Evolutionary conservation across 768 basidiomycete genomes (phyloP).

Genomic region (Podaxis pistillaris): DNA sequence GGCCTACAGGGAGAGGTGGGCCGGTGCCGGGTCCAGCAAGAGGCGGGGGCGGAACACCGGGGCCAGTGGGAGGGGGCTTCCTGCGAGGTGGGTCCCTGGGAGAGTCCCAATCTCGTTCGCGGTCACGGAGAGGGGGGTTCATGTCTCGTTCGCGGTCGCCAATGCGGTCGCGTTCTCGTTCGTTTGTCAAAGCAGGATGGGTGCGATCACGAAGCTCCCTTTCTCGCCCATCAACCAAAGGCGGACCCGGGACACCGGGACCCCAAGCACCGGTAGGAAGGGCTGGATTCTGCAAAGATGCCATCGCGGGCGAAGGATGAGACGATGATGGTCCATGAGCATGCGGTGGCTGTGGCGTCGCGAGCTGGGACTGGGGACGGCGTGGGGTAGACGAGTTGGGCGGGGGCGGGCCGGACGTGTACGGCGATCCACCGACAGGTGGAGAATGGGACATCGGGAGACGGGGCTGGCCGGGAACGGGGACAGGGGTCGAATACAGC

Average conservation of each 20-base stretch:
- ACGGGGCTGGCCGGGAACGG: slow-evolving; percentile 8
- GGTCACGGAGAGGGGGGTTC: slow-evolving; percentile 9
- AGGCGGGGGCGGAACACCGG: slow-evolving; percentile 8
- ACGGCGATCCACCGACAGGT: slow-evolving; percentile 12
- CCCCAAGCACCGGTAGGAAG: slow-evolving; percentile 8
- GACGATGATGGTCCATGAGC: slow-evolving; percentile 15
- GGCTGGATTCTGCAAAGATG: slow-evolving; percentile 14
- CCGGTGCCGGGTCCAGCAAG: slow-evolving; percentile 12
- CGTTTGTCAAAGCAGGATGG: slow-evolving; percentile 11
- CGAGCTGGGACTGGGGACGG: slow-evolving; percentile 8
- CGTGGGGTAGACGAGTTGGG: slow-evolving; percentile 9
- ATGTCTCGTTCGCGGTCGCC: slow-evolving; percentile 13
- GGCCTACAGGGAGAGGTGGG: slow-evolving; percentile 9
- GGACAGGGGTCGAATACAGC: slow-evolving; percentile 7
- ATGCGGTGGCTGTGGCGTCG: slow-evolving; percentile 12
- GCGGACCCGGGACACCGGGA: slow-evolving; percentile 12
- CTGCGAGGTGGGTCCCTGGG: slow-evolving; percentile 1
- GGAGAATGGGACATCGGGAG: slow-evolving; percentile 11
- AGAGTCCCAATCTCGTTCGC: slow-evolving; percentile 9
- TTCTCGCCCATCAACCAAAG: slow-evolving; percentile 12
- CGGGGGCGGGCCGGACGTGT: slow-evolving; percentile 8
- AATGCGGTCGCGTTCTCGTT: slow-evolving; percentile 11
- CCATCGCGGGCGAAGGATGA: slow-evolving; percentile 18
- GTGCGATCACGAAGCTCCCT: slow-evolving; percentile 15
- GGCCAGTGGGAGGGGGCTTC: slow-evolving; percentile 8